phyloP scores from a whole-genome alignment of 208 protist species.

The Angomonas desouzai region DNA sequence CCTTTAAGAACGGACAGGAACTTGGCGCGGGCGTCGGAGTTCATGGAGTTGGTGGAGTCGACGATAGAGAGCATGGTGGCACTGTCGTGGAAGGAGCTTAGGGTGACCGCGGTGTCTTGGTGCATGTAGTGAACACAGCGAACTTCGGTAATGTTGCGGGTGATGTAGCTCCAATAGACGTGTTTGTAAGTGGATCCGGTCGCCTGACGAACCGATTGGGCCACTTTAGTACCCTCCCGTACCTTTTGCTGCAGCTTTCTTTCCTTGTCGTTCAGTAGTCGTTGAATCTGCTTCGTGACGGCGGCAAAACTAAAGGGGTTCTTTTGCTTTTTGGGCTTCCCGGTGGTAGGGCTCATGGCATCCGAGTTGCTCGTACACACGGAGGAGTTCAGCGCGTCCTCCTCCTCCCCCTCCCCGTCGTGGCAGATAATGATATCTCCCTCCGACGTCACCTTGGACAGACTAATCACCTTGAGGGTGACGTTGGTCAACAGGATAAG shows the following conservation, averaged over 20 bases:
- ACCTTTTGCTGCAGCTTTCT: constrained; percentile 32
- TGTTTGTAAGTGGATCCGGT: constrained; percentile 58
- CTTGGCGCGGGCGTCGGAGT: constrained; percentile 62
- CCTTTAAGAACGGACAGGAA: constrained; percentile 64
- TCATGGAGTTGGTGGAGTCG: constrained; percentile 84
- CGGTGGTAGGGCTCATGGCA: constrained; percentile 1
- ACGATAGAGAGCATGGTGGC: constrained; percentile 78
- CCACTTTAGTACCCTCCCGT: constrained; percentile 75
- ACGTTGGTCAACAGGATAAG: constrained; percentile 74
- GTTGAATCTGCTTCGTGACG: constrained; percentile 70
- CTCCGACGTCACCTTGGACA: constrained; percentile 60
- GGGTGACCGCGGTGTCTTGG: constrained; percentile 72
- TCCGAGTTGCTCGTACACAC: constrained; percentile 11
- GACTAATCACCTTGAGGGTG: constrained; percentile 63
- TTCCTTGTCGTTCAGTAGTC: constrained; percentile 48
- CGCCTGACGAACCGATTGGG: constrained; percentile 75
- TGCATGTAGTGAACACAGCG: constrained; percentile 83
- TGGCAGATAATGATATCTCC: constrained; percentile 86
- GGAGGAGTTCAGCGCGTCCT: constrained; percentile 9
- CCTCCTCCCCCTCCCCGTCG: constrained; percentile 22
- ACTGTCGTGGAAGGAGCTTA: constrained; percentile 66
- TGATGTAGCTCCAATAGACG: constrained; percentile 70
- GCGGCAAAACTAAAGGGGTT: constrained; percentile 39
- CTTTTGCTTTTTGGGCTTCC: constrained; percentile 16
- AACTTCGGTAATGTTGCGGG: constrained; percentile 50